phyloP scores from a whole-genome alignment of 805 yeast genomes.

The Ogataea methylovora region DNA sequence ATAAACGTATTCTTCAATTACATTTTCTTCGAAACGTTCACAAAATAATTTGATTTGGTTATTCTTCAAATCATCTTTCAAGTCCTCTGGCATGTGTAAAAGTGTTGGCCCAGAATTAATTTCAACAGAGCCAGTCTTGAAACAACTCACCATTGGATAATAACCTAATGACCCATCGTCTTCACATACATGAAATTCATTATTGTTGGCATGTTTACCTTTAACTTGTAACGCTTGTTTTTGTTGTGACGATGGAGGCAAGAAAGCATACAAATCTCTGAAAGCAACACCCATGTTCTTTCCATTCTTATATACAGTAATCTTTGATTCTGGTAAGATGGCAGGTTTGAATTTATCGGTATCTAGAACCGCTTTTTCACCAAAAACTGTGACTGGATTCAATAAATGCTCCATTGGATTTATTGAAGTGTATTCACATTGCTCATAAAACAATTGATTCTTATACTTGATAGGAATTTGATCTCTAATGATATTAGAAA shows the following conservation, averaged over 20 bases:
- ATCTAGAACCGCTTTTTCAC: conserved; percentile 57
- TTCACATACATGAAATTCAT: conserved; percentile 22
- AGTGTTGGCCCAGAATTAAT: conserved; percentile 66
- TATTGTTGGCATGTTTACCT: conserved; percentile 2
- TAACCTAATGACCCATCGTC: conserved; percentile 90
- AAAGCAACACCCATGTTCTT: conserved; percentile 55
- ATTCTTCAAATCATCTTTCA: conserved; percentile 15
- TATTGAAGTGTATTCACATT: conserved; percentile 67
- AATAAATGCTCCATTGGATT: conserved; percentile 67
- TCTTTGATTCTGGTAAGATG: conserved; percentile 45
- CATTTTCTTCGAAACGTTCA: conserved; percentile 56
- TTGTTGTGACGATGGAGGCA: conserved; percentile 69
- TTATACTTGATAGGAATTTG: conserved; percentile 83
- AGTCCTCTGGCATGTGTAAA: conserved; percentile 32
- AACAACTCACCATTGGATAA: conserved; percentile 84
- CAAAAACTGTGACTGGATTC: conserved; percentile 64
- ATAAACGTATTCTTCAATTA: conserved; percentile 76
- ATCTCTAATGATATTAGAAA: conserved; percentile 49
- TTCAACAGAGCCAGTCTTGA: conserved; percentile 67
- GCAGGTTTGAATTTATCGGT: conserved; percentile 39
- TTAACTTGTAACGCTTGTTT: conserved; percentile 23
- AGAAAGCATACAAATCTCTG: conserved; percentile 60
- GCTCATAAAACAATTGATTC: conserved; percentile 73
- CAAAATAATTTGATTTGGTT: conserved; percentile 41
- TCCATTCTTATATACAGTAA: conserved; percentile 77